Conservation (phyloP, 108 stramenopile species). For the Cyclotella cryptica region DNA sequence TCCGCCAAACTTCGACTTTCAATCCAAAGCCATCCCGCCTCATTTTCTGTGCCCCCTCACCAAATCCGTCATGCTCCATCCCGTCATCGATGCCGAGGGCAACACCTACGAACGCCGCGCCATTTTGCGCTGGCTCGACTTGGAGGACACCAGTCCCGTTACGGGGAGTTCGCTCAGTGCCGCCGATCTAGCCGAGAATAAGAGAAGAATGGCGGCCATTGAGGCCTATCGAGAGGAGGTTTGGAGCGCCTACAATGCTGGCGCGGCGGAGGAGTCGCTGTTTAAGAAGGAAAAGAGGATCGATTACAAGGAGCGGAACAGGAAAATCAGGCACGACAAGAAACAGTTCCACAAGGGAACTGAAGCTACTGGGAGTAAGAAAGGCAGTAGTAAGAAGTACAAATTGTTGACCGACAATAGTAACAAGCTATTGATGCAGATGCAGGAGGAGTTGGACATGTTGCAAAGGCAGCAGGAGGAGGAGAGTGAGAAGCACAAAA, state of each 20-base stretch:
- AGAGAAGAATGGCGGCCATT: constrained; percentile 7
- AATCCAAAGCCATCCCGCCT: constrained; percentile 9
- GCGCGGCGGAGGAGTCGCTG: neutral
- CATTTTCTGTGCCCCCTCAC: constrained; percentile 40
- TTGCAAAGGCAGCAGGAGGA: constrained; percentile 11
- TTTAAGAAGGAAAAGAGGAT: neutral
- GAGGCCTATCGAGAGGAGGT: constrained; percentile 17
- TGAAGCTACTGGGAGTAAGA: neutral
- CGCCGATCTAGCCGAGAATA: constrained; percentile 30
- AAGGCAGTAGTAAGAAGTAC: neutral
- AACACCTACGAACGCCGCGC: constrained; percentile 61
- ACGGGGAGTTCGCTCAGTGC: constrained; percentile 45
- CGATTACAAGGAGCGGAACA: neutral
- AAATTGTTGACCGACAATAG: constrained; percentile 6
- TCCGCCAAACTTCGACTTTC: constrained; percentile 10
- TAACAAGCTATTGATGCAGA: constrained; percentile 6
- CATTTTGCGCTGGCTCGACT: constrained; percentile 50
- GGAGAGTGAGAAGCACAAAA: neutral
- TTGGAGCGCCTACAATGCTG: constrained; percentile 9
- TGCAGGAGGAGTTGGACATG: constrained; percentile 14
- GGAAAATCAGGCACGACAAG: neutral
- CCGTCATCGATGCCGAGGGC: constrained; percentile 56
- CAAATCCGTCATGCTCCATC: constrained; percentile 33
- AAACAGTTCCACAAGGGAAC: neutral
- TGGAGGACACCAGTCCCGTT: constrained; percentile 42